phyloP scores from a whole-genome alignment of 2,329 filamentous ascomycete genomes.

The Westerdykella sp. region DNA sequence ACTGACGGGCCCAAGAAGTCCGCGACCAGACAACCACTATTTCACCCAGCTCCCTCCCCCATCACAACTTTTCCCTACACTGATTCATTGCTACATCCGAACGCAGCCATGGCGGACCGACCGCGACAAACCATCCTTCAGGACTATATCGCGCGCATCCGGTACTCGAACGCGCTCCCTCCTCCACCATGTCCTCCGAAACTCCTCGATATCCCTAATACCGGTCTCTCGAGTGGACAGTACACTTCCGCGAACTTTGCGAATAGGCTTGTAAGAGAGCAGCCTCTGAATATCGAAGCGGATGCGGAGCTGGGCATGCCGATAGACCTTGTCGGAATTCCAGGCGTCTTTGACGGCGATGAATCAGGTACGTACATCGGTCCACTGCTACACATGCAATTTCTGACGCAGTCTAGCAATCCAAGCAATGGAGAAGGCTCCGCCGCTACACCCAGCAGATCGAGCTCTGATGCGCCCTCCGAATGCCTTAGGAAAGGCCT shows the following conservation, averaged over 20 bases:
- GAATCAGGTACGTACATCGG: conserved; percentile 66
- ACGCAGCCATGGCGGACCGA: conserved; percentile 20
- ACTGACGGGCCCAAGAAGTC: too few relatives aligned
- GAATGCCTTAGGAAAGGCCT: conserved; percentile 77
- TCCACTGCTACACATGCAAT: conserved; percentile 7
- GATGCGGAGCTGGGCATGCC: conserved; percentile 98
- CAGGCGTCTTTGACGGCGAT: conserved; percentile 89
- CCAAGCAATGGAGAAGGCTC: conserved; percentile 66
- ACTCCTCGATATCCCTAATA: conserved; percentile 93
- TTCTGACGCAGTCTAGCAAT: conserved; percentile 56
- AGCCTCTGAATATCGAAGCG: conserved; percentile 91
- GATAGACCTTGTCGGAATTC: conserved; percentile 89
- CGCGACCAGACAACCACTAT: too few relatives aligned
- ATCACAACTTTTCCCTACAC: neutral
- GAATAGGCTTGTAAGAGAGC: conserved; percentile 79
- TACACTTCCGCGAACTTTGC: conserved; percentile 90
- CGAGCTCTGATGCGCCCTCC: conserved; percentile 76
- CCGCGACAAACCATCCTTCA: conserved; percentile 58
- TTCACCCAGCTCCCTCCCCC: neutral
- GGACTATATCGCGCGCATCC: conserved; percentile 93
- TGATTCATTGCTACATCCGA: neutral
- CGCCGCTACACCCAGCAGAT: conserved; percentile 75
- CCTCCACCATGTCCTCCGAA: conserved; percentile 93
- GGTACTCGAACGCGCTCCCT: conserved; percentile 92
- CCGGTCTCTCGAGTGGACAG: conserved; percentile 75